Percentiles rank a stretch among this genome's conserved stretches.
These are phyloP conservation scores for Trypanosoma melophagium DNA, from an alignment of 208 protist species.

Conservation along the genomic window DNA sequence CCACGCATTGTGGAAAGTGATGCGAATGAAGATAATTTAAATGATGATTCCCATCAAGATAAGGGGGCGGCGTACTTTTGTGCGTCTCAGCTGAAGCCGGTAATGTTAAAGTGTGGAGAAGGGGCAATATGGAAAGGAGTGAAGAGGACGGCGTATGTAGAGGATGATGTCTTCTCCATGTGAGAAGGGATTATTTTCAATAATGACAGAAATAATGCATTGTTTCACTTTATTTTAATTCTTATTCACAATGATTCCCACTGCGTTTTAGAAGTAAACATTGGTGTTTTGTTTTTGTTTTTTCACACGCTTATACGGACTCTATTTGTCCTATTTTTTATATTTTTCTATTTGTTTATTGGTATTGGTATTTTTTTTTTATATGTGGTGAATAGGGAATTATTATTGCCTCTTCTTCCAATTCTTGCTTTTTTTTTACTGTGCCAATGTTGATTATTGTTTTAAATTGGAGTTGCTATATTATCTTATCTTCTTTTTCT, in stretches of 20 bases:
- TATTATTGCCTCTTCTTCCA: no score
- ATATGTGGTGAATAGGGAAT: no score
- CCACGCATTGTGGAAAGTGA: not conserved
- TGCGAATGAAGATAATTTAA: not conserved
- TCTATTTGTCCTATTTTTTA: not conserved
- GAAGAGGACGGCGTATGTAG: constrained; percentile 7
- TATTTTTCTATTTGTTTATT: not conserved
- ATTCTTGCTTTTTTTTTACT: no score
- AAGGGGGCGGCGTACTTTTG: constrained; percentile 6
- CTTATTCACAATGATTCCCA: no score
- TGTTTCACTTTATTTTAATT: not conserved
- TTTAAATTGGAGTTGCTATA: no score
- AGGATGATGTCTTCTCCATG: constrained; percentile 36
- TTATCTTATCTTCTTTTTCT: not conserved
- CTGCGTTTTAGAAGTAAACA: no score
- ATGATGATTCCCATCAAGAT: not conserved
- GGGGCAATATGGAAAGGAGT: not conserved
- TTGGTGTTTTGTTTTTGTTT: not conserved
- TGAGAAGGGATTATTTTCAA: constrained; percentile 3
- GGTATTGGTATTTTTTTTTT: no score
- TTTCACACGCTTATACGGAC: no score
- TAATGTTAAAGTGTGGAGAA: constrained; percentile 1
- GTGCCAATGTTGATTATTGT: not conserved
- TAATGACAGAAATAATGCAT: no score
- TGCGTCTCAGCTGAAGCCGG: not conserved